Percentiles rank a stretch among this genome's conserved stretches.
These are phyloP conservation scores for Trypanosoma avium DNA, from an alignment of 208 protist species.

Conservation along the genomic window DNA sequence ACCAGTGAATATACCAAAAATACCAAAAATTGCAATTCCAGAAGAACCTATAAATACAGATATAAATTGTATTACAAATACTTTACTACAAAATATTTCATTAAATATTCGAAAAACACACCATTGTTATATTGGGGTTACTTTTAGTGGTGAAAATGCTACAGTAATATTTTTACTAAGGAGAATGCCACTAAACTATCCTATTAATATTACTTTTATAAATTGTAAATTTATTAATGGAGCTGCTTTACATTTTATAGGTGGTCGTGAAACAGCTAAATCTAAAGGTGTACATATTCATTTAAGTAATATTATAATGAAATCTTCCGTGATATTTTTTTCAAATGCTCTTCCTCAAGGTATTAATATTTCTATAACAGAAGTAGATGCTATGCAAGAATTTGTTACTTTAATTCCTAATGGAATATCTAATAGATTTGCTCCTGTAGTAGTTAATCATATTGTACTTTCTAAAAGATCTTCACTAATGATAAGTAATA, in stretches of 20 bases:
- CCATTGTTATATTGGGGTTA: constrained; percentile 17
- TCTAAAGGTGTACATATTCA: constrained; percentile 12
- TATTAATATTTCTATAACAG: constrained; percentile 3
- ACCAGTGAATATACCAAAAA: not conserved
- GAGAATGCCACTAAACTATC: constrained; percentile 5
- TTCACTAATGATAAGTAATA: constrained; percentile 4
- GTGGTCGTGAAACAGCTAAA: not conserved
- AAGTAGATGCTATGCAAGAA: constrained; percentile 10
- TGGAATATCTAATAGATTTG: constrained; percentile 4
- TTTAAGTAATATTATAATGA: not conserved
- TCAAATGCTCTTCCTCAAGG: constrained; percentile 7
- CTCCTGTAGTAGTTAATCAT: constrained; percentile 2
- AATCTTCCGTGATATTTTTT: constrained; percentile 13
- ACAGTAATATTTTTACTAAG: not conserved
- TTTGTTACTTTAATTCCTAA: not conserved
- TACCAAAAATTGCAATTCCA: not conserved
- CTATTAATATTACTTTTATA: constrained; percentile 11
- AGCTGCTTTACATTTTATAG: constrained; percentile 12
- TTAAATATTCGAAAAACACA: constrained; percentile 15
- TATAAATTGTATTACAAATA: not conserved
- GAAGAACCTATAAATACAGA: not conserved
- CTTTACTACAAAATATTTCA: constrained; percentile 1
- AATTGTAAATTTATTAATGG: constrained; percentile 4
- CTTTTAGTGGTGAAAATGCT: constrained; percentile 8
- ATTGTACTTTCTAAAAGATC: not conserved